Conservation (phyloP, 352 stramenopile species). For the Pythium aquatile region DNA sequence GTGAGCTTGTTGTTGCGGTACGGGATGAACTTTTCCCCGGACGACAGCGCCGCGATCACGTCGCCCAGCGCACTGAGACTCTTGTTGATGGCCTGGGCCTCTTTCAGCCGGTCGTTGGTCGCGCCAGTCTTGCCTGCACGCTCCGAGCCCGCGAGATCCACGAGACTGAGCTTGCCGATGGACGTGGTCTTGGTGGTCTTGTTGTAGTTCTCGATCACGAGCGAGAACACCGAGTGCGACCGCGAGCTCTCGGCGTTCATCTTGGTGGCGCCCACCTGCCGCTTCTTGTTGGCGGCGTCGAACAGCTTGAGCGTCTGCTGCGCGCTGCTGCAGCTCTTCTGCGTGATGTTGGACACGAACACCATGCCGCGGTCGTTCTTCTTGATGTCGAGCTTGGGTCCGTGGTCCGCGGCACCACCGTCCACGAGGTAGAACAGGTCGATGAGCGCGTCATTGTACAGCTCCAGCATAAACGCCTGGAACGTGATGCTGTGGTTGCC, state of each 20-base stretch:
- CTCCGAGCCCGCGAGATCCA: constrained; percentile 88
- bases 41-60: constrained; percentile 90
- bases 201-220: constrained; percentile 89
- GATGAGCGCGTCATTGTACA: constrained; percentile 92
- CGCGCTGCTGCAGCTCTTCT: constrained; percentile 66
- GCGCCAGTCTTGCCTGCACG: constrained; percentile 84
- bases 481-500: constrained; percentile 67
- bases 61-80: constrained; percentile 88
- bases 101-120: constrained; percentile 81
- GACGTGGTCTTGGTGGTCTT: constrained; percentile 84
- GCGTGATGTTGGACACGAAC: constrained; percentile 83
- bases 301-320: constrained; percentile 87
- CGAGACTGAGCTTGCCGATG: constrained; percentile 82
- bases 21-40: constrained; percentile 92
- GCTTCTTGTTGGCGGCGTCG: constrained; percentile 83
- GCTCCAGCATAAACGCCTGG: constrained; percentile 89
- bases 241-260: constrained; percentile 92
- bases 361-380: constrained; percentile 92
- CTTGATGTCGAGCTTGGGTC: constrained; percentile 92
- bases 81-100: constrained; percentile 91
- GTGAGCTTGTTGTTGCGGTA: constrained; percentile 94
- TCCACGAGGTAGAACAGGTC: constrained; percentile 89
- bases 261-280: constrained; percentile 89
- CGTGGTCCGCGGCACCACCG: constrained; percentile 33
- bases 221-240: constrained; percentile 89